Evolutionary conservation across 192 early-diverging fungal species (phyloP).

Genomic region (Spizellomyces punctatus): DNA sequence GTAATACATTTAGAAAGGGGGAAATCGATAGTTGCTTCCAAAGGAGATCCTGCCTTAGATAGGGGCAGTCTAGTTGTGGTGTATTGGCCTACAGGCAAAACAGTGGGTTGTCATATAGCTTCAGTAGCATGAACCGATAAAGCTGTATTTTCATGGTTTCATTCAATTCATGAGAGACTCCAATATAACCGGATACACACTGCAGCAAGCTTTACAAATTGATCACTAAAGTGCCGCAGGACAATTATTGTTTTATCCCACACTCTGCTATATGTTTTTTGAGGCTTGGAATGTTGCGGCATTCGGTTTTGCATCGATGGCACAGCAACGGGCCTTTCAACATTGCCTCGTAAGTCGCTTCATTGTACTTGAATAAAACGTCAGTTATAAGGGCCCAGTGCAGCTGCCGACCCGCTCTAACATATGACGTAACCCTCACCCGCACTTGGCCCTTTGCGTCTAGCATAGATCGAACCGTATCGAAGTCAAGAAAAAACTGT

Average conservation of each 20-base stretch:
- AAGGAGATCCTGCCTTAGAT: too few species aligned
- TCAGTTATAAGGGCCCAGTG: neutral
- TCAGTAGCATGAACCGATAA: too few species aligned
- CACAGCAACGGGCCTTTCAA: constrained; percentile 52
- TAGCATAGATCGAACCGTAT: constrained; percentile 43
- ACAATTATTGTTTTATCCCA: neutral
- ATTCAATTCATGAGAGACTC: too few species aligned
- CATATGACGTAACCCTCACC: constrained; percentile 21
- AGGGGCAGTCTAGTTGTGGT: too few species aligned
- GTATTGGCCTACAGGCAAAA: too few species aligned
- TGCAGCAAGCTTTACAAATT: too few species aligned
- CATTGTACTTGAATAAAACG: constrained; percentile 27
- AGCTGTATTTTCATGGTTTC: too few species aligned
- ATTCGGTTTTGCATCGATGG: constrained; percentile 47
- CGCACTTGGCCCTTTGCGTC: constrained; percentile 37
- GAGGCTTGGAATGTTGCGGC: constrained; percentile 48
- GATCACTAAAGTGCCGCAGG: too few species aligned
- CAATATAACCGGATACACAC: too few species aligned
- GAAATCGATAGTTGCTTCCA: too few species aligned
- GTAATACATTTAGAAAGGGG: too few species aligned
- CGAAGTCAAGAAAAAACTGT: constrained; percentile 52
- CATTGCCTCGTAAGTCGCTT: constrained; percentile 32
- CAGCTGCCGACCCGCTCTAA: neutral
- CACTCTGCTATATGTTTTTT: constrained; percentile 47
- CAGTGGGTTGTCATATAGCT: too few species aligned